These are phyloP conservation scores for Paramarasmius palmivorus DNA, from an alignment of 1,284 basidiomycete species.

Conservation along the genomic window DNA sequence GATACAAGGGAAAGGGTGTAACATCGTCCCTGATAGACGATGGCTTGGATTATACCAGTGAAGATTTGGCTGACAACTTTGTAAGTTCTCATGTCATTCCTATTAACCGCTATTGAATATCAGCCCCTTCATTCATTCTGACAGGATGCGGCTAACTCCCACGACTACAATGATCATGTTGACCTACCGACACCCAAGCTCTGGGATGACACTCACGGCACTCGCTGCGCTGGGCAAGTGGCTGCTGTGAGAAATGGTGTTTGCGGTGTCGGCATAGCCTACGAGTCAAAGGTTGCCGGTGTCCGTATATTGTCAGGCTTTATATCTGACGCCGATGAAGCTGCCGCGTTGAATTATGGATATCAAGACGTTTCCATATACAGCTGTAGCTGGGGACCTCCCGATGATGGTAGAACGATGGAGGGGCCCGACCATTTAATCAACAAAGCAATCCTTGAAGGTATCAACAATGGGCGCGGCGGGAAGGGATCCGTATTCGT, in stretches of 20 bases:
- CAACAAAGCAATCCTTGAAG: constrained; percentile 92
- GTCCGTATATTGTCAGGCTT: constrained; percentile 94
- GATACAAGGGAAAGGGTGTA: constrained; percentile 85
- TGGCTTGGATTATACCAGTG: constrained; percentile 88
- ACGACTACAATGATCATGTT: constrained; percentile 96
- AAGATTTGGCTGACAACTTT: constrained; percentile 89
- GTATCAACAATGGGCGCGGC: constrained; percentile 86
- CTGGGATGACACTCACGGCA: constrained; percentile 95
- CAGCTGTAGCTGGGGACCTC: constrained; percentile 98
- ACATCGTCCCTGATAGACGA: constrained; percentile 94
- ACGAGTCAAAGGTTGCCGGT: constrained; percentile 89
- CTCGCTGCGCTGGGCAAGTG: constrained; percentile 96
- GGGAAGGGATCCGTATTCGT: constrained; percentile 96
- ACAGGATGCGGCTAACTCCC: constrained; percentile 87
- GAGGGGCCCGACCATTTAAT: constrained; percentile 93
- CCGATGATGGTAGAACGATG: constrained; percentile 95
- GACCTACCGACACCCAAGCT: constrained; percentile 86
- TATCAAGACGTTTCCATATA: constrained; percentile 94
- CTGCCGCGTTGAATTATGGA: constrained; percentile 91
- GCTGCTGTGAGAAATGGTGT: constrained; percentile 96
- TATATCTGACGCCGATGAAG: constrained; percentile 98
- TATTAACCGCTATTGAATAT: not conserved
- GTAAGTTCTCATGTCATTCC: constrained; percentile 49
- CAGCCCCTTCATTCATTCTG: not conserved
- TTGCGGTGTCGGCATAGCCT: constrained; percentile 95